These are phyloP conservation scores for Hericium alpestre DNA, from an alignment of 768 basidiomycete genomes.

Conservation along the genomic window DNA sequence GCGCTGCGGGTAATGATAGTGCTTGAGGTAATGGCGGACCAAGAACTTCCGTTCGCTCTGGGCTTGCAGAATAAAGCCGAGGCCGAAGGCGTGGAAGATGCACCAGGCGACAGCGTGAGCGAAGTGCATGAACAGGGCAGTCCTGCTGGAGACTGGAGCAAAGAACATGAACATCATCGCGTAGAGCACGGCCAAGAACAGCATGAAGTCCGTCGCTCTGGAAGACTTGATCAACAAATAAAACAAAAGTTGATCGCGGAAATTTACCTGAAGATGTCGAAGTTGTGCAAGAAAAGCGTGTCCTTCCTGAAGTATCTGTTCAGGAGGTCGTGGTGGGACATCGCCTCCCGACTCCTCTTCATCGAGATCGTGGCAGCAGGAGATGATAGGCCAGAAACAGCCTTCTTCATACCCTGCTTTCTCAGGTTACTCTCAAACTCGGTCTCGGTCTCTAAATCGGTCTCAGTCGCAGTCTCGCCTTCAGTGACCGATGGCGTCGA, in stretches of 20 bases:
- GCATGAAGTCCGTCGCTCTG: slow-evolving; percentile 79
- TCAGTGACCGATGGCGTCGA: slow-evolving; percentile 59
- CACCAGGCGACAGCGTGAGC: slow-evolving; percentile 80
- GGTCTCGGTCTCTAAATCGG: slow-evolving; percentile 40
- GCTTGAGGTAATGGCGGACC: slow-evolving; percentile 88
- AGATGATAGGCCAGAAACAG: not conserved
- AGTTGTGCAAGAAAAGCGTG: slow-evolving; percentile 63
- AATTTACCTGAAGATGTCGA: slow-evolving; percentile 76
- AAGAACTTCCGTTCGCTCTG: slow-evolving; percentile 84
- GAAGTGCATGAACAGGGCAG: slow-evolving; percentile 60
- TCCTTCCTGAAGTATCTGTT: slow-evolving; percentile 89
- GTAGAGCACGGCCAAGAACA: slow-evolving; percentile 67
- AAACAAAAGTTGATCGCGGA: not conserved
- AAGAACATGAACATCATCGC: slow-evolving; percentile 46
- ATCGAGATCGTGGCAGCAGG: not conserved
- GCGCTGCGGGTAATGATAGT: slow-evolving; percentile 77
- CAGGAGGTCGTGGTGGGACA: slow-evolving; percentile 80
- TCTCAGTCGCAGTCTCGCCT: slow-evolving; percentile 65
- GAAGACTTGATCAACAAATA: slow-evolving; percentile 1
- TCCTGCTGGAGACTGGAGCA: slow-evolving; percentile 41
- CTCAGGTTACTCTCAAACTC: slow-evolving; percentile 13
- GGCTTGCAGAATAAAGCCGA: slow-evolving; percentile 73
- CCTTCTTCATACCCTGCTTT: slow-evolving; percentile 6
- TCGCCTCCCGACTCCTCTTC: slow-evolving; percentile 14
- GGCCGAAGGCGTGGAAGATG: slow-evolving; percentile 75